Evolutionary conservation across 257 asterid genomes (phyloP).

Genomic region (Misopates orontium): DNA sequence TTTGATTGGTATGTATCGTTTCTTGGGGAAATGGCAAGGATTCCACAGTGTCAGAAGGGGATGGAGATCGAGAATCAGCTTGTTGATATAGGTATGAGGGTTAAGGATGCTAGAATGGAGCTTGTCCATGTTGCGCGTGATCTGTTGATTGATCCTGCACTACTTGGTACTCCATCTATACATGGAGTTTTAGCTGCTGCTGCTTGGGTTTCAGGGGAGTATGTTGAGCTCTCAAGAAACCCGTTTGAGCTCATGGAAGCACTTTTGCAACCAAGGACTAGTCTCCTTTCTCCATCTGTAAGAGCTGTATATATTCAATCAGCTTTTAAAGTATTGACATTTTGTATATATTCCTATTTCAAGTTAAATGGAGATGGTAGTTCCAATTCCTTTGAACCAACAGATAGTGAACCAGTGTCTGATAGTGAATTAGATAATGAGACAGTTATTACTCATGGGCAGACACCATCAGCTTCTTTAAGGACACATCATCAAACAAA

Average conservation of each 20-base stretch:
- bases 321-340: constrained; percentile 71
- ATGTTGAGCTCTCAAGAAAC: constrained; percentile 74
- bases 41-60: constrained; percentile 89
- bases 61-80: constrained; percentile 73
- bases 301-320: constrained; percentile 85
- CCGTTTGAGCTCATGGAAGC: constrained; percentile 91
- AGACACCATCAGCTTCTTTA: constrained; percentile 36
- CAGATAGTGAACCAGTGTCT: constrained; percentile 37
- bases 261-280: constrained; percentile 78
- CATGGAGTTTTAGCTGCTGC: constrained; percentile 78
- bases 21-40: constrained; percentile 89
- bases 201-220: constrained; percentile 94
- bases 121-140: constrained; percentile 86
- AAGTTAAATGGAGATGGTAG: constrained; percentile 41
- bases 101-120: constrained; percentile 81
- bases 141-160: constrained; percentile 89
- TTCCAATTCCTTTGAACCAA: constrained; percentile 33
- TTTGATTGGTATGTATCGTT: constrained; percentile 88
- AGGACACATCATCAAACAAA: constrained; percentile 37
- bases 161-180: constrained; percentile 75
- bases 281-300: constrained; percentile 68
- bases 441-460: constrained; percentile 32
- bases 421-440: constrained; percentile 53
- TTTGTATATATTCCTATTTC: constrained; percentile 57
- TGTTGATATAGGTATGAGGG: constrained; percentile 92